These are phyloP conservation scores for Verticillium dahliae DNA, from an alignment of 2,329 filamentous ascomycete genomes.

Conservation along the genomic window DNA sequence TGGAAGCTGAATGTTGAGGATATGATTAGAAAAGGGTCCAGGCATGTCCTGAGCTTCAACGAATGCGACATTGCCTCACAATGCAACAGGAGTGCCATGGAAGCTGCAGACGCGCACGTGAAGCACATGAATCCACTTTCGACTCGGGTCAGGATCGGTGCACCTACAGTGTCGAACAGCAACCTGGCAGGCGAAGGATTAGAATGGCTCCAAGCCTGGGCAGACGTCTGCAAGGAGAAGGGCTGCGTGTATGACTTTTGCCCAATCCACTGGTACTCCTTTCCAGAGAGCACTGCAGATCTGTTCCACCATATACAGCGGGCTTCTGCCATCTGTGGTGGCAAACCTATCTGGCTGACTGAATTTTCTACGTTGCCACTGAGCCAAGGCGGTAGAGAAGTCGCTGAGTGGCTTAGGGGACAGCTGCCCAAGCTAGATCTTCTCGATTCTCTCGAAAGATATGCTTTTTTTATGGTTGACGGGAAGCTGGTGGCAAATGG, in stretches of 20 bases:
- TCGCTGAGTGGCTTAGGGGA: conserved; percentile 39
- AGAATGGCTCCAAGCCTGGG: conserved; percentile 46
- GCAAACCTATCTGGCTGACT: conserved; percentile 52
- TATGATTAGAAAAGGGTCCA: conserved; percentile 48
- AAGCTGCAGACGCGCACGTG: conserved; percentile 44
- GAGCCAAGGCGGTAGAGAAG: conserved; percentile 31
- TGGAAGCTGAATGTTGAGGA: conserved; percentile 45
- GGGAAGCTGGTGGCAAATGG: conserved; percentile 28
- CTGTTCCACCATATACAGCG: conserved; percentile 47
- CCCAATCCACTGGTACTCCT: conserved; percentile 57
- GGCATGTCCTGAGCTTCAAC: conserved; percentile 61
- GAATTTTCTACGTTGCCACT: conserved; percentile 47
- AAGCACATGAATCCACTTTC: conserved; percentile 47
- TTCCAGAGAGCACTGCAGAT: conserved; percentile 32
- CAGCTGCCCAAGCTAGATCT: conserved; percentile 41
- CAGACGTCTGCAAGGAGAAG: conserved; percentile 37
- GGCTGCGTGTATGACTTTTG: conserved; percentile 53
- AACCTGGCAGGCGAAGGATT: conserved; percentile 39
- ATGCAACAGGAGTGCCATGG: conserved; percentile 45
- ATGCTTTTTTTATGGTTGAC: conserved; percentile 51
- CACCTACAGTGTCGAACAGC: conserved; percentile 58
- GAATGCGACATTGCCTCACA: conserved; percentile 59
- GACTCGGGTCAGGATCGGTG: conserved; percentile 44
- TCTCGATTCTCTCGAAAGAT: conserved; percentile 43
- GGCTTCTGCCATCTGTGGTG: conserved; percentile 35